These are phyloP conservation scores for Amorphotheca resinae DNA, from an alignment of 495 filamentous ascomycete species.

Conservation along the genomic window DNA sequence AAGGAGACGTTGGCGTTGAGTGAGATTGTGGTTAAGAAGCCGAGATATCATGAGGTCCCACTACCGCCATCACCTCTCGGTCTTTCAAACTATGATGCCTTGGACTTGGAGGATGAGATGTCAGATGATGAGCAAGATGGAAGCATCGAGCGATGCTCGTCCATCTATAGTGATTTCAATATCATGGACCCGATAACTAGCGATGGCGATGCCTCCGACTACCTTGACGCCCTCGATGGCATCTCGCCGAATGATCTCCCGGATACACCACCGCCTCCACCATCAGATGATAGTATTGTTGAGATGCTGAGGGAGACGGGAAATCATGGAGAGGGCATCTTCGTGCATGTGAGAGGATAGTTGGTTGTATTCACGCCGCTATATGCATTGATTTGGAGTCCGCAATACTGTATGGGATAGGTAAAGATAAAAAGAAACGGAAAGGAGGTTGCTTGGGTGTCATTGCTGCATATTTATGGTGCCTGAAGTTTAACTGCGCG, in stretches of 20 bases:
- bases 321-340: slow-evolving; percentile 23
- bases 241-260: slow-evolving; percentile 19
- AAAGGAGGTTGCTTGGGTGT: slow-evolving; percentile 5
- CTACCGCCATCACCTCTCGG: slow-evolving; percentile 30
- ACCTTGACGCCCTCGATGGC: slow-evolving; percentile 35
- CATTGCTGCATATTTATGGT: slow-evolving; percentile 13
- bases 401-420: slow-evolving; percentile 13
- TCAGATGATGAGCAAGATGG: slow-evolving; percentile 20
- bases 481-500: slow-evolving; percentile 30
- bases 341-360: slow-evolving; percentile 13
- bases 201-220: slow-evolving; percentile 24
- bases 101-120: slow-evolving; percentile 32
- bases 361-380: neutral
- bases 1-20: slow-evolving; percentile 9
- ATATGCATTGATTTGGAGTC: slow-evolving; percentile 11
- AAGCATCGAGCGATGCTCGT: slow-evolving; percentile 6
- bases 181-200: slow-evolving; percentile 18
- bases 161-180: slow-evolving; percentile 27
- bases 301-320: slow-evolving; percentile 24
- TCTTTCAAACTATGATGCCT: slow-evolving; percentile 35
- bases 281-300: slow-evolving; percentile 16
- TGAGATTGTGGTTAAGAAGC: slow-evolving; percentile 16
- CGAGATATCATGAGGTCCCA: slow-evolving; percentile 17
- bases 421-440: slow-evolving; percentile 3
- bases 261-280: slow-evolving; percentile 17